These are phyloP conservation scores for Ophiorrhiza pumila DNA, from an alignment of 257 asterid species.

Conservation along the genomic window DNA sequence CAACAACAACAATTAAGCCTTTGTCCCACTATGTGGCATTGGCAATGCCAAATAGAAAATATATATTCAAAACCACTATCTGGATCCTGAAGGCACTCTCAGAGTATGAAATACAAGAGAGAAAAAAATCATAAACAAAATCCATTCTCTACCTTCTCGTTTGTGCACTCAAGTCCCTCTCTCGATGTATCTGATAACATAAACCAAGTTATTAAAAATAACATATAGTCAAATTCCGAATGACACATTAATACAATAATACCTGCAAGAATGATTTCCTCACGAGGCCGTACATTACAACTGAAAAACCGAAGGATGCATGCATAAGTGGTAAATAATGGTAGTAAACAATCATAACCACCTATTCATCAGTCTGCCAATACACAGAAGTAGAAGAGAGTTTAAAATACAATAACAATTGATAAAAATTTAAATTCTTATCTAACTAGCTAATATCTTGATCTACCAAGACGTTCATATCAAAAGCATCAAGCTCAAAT, in stretches of 20 bases:
- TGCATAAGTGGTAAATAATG: slow-evolving; percentile 11
- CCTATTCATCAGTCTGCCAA: neutral
- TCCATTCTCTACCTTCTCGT: slow-evolving; percentile 38
- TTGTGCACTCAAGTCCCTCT: slow-evolving; percentile 22
- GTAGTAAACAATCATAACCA: neutral
- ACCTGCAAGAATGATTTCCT: slow-evolving; percentile 60
- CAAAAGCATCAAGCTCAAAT: slow-evolving; percentile 81
- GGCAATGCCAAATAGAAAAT: too few species aligned
- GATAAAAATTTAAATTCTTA: slow-evolving; percentile 1
- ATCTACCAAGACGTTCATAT: slow-evolving; percentile 51
- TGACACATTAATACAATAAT: slow-evolving; percentile 12
- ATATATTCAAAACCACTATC: neutral
- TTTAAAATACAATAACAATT: neutral
- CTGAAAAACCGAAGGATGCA: slow-evolving; percentile 39
- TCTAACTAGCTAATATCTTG: slow-evolving; percentile 52
- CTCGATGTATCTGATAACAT: slow-evolving; percentile 40
- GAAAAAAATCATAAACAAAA: neutral
- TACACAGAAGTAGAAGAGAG: slow-evolving; percentile 11
- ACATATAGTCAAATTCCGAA: slow-evolving; percentile 6
- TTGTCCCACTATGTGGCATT: too few species aligned
- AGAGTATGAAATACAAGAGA: neutral
- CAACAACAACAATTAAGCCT: too few species aligned
- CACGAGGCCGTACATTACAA: slow-evolving; percentile 39
- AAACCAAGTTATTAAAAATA: slow-evolving; percentile 26
- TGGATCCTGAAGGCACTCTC: slow-evolving; percentile 1